These are phyloP conservation scores for Pezicula carpinea DNA, from an alignment of 2,329 filamentous ascomycete genomes.

Conservation along the genomic window DNA sequence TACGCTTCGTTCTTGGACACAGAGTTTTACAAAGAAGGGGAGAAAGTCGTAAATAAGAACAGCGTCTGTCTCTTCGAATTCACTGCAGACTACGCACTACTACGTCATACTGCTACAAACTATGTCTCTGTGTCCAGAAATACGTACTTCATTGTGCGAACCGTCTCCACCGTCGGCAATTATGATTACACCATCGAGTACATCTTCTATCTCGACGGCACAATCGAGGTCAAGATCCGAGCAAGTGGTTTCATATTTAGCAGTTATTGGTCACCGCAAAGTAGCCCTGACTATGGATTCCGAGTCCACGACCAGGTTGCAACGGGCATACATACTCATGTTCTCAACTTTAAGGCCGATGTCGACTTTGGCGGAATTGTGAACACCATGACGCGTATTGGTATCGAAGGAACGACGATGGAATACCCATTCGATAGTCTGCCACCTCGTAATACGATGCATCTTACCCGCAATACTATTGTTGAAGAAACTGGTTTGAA, in stretches of 20 bases:
- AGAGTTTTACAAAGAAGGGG: constrained; percentile 13
- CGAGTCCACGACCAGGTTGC: constrained; percentile 6
- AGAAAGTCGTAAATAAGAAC: constrained; percentile 29
- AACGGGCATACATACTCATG: constrained; percentile 40
- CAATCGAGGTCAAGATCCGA: constrained; percentile 39
- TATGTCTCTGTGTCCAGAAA: constrained; percentile 21
- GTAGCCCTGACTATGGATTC: constrained; percentile 28
- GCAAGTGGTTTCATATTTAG: constrained; percentile 48
- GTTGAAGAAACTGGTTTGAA: constrained; percentile 37
- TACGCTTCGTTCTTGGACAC: constrained; percentile 25
- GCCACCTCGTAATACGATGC: constrained; percentile 45
- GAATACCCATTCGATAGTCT: background rate
- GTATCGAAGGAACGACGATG: constrained; percentile 17
- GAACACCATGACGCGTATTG: constrained; percentile 37
- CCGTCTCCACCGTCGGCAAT: constrained; percentile 36
- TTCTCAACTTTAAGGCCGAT: constrained; percentile 49
- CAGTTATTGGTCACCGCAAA: constrained; percentile 30
- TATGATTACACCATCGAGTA: constrained; percentile 39
- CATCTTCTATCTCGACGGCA: constrained; percentile 36
- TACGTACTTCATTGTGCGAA: constrained; percentile 31
- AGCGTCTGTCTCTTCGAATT: constrained; percentile 41
- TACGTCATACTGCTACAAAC: constrained; percentile 30
- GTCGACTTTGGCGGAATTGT: constrained; percentile 43
- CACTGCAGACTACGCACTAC: constrained; percentile 32
- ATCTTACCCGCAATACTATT: constrained; percentile 35